Conservation (phyloP, 192 early-diverging fungal genomes). For the Podochytrium sp. region DNA sequence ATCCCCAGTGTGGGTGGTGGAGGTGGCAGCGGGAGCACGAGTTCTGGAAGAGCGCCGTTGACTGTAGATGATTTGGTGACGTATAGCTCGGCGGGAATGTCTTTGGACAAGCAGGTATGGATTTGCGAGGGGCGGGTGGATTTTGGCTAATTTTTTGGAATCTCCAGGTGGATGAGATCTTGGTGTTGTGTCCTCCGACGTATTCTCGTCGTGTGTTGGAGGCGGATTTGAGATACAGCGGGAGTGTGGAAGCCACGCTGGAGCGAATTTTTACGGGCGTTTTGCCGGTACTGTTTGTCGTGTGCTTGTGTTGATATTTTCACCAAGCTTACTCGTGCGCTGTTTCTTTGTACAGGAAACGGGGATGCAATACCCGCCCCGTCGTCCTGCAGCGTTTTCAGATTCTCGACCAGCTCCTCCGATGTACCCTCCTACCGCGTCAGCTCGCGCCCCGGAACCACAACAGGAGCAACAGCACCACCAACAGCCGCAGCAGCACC, state of each 20-base stretch:
- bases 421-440: not conserved
- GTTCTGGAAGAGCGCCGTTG: too few species aligned
- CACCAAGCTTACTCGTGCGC: too few species aligned
- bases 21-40: not conserved
- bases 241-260: conserved; percentile 30
- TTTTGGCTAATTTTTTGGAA: too few species aligned
- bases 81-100: not conserved
- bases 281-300: not conserved
- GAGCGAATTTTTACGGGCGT: conserved; percentile 22
- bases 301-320: not conserved
- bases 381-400: too few species aligned
- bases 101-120: too few species aligned
- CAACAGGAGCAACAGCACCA: not conserved
- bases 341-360: too few species aligned
- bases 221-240: conserved; percentile 28
- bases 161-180: conserved; percentile 17
- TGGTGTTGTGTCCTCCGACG: conserved; percentile 23
- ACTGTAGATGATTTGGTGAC: not conserved
- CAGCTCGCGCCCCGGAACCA: not conserved
- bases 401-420: too few species aligned
- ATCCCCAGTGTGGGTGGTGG: not conserved
- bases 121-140: too few species aligned
- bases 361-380: too few species aligned
- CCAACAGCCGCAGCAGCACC: conserved; percentile 8
- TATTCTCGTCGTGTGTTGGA: conserved; percentile 20